A percentile compares a stretch with the other conserved stretches of the same genome.
Conservation (phyloP, 1,139 yeast species). For the Yamadazyma conglobata region DNA sequence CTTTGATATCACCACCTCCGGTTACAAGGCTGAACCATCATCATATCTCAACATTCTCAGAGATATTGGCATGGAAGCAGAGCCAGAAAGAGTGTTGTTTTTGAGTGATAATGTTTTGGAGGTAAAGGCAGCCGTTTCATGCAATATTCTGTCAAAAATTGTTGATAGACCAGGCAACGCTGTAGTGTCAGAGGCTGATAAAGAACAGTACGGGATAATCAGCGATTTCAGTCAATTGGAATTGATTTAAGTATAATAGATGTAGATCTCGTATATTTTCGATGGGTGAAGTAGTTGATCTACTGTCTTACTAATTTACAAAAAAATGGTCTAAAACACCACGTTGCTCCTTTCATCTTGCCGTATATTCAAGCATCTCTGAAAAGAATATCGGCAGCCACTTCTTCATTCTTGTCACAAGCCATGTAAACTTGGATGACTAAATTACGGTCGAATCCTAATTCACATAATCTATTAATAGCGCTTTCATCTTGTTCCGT, state of each 20-base stretch:
- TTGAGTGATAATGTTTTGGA: constrained; percentile 73
- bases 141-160: constrained; percentile 58
- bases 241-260: constrained; percentile 1
- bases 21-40: constrained; percentile 55
- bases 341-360: no score
- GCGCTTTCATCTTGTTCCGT: constrained; percentile 87
- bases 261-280: no score
- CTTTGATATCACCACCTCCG: constrained; percentile 83
- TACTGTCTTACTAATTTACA: constrained; percentile 17
- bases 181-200: constrained; percentile 38
- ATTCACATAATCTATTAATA: constrained; percentile 79
- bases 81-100: constrained; percentile 47
- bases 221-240: constrained; percentile 1
- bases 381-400: constrained; percentile 88
- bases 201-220: constrained; percentile 18
- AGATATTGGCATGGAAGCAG: constrained; percentile 32
- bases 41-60: constrained; percentile 60
- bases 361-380: constrained; percentile 37
- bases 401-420: constrained; percentile 95
- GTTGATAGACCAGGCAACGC: constrained; percentile 79
- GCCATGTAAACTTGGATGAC: constrained; percentile 96
- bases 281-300: no score
- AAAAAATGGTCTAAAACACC: no score
- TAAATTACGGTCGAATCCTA: constrained; percentile 85
- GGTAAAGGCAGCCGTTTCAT: constrained; percentile 65